Evolutionary conservation across 2,329 filamentous ascomycete species (phyloP).

Genomic region (Colletotrichum aenigma): DNA sequence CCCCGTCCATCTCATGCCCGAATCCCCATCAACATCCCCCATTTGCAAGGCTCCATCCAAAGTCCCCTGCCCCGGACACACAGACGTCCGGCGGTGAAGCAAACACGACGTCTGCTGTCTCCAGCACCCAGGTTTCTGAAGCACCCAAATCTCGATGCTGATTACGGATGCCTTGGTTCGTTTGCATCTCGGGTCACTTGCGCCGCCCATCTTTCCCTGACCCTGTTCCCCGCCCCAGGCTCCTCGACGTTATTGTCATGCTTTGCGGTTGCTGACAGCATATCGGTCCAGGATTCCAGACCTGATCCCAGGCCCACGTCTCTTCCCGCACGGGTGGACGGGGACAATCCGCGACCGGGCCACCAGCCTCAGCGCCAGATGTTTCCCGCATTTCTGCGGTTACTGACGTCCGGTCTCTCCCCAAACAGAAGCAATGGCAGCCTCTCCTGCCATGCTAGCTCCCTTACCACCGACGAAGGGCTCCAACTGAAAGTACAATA

Average conservation of each 20-base stretch:
- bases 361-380: neutral
- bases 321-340: neutral
- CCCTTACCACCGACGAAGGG: neutral
- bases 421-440: neutral
- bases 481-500: neutral
- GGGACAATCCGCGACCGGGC: neutral
- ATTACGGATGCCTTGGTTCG: neutral
- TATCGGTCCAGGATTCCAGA: neutral
- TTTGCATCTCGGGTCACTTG: neutral
- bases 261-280: neutral
- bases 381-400: neutral
- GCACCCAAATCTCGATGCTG: neutral
- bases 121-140: neutral
- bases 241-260: neutral
- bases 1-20: neutral
- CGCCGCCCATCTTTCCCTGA: neutral
- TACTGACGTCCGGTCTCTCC: neutral
- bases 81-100: neutral
- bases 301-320: neutral
- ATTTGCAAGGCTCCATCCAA: neutral
- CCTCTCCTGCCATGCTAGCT: neutral
- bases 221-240: neutral
- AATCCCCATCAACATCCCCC: neutral
- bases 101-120: neutral
- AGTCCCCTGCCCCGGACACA: neutral